These are phyloP conservation scores for Chenopodium quinoa DNA, from an alignment of 148 eudicot species.

Conservation along the genomic window DNA sequence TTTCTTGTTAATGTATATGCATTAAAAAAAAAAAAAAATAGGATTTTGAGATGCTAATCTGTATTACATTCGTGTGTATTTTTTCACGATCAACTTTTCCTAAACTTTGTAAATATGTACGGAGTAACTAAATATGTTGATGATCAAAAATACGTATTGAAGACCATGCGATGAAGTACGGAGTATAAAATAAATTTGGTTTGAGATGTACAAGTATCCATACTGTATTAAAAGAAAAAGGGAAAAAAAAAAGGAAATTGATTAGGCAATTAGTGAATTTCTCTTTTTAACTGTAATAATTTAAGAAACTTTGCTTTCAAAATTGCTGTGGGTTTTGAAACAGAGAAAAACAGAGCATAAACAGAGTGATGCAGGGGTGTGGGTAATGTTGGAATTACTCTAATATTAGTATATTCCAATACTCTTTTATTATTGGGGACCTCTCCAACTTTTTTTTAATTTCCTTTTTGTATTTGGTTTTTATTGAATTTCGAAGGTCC, in stretches of 20 bases:
- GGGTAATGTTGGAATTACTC: constrained; percentile 10
- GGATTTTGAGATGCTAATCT: too few relatives aligned
- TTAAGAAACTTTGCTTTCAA: constrained; percentile 14
- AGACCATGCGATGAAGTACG: too few relatives aligned
- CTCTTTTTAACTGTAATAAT: neutral
- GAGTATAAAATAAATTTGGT: too few relatives aligned
- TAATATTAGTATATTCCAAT: constrained; percentile 15
- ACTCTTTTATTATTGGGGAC: neutral
- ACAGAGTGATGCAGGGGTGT: constrained; percentile 11
- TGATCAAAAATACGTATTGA: too few relatives aligned
- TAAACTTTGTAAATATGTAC: too few relatives aligned
- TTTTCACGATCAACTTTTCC: too few relatives aligned
- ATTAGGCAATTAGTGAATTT: neutral
- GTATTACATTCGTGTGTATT: too few relatives aligned
- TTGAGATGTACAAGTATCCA: too few relatives aligned
- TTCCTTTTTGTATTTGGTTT: neutral
- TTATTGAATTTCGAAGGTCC: neutral
- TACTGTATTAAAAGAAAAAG: too few relatives aligned
- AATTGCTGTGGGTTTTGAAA: neutral
- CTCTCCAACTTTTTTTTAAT: neutral
- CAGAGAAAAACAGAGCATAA: constrained; percentile 24
- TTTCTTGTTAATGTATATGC: too few relatives aligned
- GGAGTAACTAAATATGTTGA: too few relatives aligned
- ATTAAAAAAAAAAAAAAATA: too few relatives aligned
- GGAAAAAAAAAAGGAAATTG: neutral